Evolutionary conservation across 2,329 filamentous ascomycete genomes (phyloP).

Genomic region (Byssochlamys sp.): DNA sequence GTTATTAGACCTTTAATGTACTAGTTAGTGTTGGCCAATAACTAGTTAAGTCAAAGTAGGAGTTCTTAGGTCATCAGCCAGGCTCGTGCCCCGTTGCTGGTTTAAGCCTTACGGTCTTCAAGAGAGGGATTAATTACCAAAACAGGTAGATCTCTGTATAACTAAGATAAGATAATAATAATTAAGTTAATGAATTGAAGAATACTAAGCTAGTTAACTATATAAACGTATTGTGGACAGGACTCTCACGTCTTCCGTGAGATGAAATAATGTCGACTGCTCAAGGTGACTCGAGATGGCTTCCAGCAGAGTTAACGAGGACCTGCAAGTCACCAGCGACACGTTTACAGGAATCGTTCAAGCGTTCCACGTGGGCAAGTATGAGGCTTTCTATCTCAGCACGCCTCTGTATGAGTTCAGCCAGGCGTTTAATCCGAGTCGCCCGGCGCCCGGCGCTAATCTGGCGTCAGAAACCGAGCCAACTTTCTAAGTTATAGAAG

Average conservation of each 20-base stretch:
- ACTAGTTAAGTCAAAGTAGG: not conserved
- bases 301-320: not conserved
- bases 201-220: too few relatives aligned
- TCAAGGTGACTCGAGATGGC: not conserved
- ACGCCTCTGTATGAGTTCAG: slow-evolving; percentile 8
- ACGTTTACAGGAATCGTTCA: slow-evolving; percentile 5
- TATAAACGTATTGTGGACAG: too few relatives aligned
- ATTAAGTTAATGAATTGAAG: too few relatives aligned
- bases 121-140: too few relatives aligned
- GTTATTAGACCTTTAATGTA: not conserved
- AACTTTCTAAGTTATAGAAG: not conserved
- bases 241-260: not conserved
- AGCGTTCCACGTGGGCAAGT: slow-evolving; percentile 3
- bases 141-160: too few relatives aligned
- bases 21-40: not conserved
- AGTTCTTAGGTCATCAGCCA: not conserved
- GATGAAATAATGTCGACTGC: not conserved
- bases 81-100: not conserved
- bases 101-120: not conserved
- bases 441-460: slow-evolving; percentile 7
- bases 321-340: not conserved
- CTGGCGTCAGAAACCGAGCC: not conserved
- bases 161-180: too few relatives aligned
- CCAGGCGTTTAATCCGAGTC: slow-evolving; percentile 6
- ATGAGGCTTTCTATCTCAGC: slow-evolving; percentile 11